Conservation (phyloP, 2,329 filamentous ascomycete genomes). For the Pestalotiopsis fici region DNA sequence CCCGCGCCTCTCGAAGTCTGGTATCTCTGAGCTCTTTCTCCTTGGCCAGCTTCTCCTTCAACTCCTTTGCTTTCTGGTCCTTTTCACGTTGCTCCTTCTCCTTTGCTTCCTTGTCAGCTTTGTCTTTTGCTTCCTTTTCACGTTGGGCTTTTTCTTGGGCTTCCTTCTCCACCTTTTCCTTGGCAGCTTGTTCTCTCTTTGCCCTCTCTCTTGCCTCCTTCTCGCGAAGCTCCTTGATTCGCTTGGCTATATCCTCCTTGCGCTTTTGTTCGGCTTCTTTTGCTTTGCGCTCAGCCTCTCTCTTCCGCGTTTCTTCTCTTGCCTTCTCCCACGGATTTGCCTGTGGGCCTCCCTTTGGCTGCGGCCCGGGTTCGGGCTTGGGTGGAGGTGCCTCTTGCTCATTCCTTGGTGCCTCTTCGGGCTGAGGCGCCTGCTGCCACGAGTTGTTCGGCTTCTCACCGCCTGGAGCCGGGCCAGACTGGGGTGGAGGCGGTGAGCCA, state of each 20-base stretch:
- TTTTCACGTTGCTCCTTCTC: conserved; percentile 30
- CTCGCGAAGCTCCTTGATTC: conserved; percentile 56
- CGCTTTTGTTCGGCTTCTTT: conserved; percentile 63
- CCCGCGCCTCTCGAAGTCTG: conserved; percentile 29
- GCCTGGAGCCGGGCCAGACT: conserved; percentile 22
- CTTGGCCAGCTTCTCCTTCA: conserved; percentile 38
- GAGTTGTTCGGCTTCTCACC: conserved; percentile 36
- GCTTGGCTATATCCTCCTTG: conserved; percentile 55
- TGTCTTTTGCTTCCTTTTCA: conserved; percentile 34
- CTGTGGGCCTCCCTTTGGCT: conserved; percentile 29
- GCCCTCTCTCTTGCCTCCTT: conserved; percentile 52
- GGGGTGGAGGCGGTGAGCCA: conserved; percentile 27
- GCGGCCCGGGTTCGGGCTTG: conserved; percentile 16
- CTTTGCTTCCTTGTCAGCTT: conserved; percentile 36
- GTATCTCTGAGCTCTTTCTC: conserved; percentile 33
- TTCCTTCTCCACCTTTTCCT: conserved; percentile 30
- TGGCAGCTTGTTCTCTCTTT: conserved; percentile 38
- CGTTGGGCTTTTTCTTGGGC: conserved; percentile 31
- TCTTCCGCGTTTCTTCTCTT: conserved; percentile 64
- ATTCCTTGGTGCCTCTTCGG: conserved; percentile 6
- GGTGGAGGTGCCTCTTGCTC: conserved; percentile 19
- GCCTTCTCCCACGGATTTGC: conserved; percentile 68
- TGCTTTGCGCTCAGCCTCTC: conserved; percentile 64
- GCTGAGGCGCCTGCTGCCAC: conserved; percentile 30
- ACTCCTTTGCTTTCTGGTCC: conserved; percentile 28